phyloP scores from a whole-genome alignment of 768 basidiomycete species.

The Psilocybe azurescens region DNA sequence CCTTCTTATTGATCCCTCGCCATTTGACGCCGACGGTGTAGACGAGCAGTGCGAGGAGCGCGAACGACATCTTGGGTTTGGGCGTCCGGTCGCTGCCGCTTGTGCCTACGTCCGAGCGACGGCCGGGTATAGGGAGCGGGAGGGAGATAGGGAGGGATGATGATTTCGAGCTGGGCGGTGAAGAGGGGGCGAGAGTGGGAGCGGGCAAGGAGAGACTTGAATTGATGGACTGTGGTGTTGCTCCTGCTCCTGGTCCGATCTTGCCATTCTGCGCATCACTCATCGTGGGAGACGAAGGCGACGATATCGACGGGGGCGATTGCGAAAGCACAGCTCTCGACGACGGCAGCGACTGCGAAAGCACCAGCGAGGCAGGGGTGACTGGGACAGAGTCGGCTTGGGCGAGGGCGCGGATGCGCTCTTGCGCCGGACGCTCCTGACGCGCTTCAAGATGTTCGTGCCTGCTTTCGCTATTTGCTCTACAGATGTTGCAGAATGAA shows the following conservation, averaged over 20 bases:
- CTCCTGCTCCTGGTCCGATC: not conserved
- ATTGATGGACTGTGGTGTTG: not conserved
- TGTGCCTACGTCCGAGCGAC: not conserved
- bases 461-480: constrained; percentile 43
- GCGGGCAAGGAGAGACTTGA: constrained; percentile 2
- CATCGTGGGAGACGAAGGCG: not conserved
- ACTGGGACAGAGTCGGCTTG: constrained; percentile 1
- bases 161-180: not conserved
- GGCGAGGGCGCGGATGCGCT: constrained; percentile 11
- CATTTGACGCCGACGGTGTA: constrained; percentile 98
- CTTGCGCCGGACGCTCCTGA: constrained; percentile 19
- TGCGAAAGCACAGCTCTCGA: not conserved
- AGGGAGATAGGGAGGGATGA: not conserved
- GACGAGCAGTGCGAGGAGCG: constrained; percentile 80
- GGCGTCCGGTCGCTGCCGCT: constrained; percentile 9
- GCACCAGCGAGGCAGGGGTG: not conserved
- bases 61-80: constrained; percentile 77
- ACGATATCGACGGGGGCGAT: not conserved
- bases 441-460: constrained; percentile 25
- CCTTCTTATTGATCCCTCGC: constrained; percentile 90
- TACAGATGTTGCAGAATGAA: constrained; percentile 11
- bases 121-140: not conserved
- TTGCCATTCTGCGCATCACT: not conserved
- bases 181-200: not conserved
- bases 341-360: constrained; percentile 3